These are phyloP conservation scores for Bipolaris zeicola DNA, from an alignment of 2,329 filamentous ascomycete species.

Conservation along the genomic window DNA sequence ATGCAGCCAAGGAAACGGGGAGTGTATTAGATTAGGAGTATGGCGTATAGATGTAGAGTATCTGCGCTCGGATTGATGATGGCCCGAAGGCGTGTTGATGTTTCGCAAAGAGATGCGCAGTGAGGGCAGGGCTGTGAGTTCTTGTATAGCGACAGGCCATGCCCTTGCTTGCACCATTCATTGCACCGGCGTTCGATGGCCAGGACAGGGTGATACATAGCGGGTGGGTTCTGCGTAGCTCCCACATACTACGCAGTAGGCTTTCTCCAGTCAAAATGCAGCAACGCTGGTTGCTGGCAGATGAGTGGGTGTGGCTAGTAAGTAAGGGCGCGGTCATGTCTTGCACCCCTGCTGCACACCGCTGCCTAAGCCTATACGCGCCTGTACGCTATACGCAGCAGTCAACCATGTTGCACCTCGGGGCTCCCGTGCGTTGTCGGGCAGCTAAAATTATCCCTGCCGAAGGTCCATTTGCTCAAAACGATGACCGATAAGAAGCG, in stretches of 20 bases:
- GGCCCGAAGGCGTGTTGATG: neutral
- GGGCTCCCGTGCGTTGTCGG: neutral
- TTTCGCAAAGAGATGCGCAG: conserved; percentile 1
- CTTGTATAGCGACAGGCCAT: neutral
- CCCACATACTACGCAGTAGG: conserved; percentile 1
- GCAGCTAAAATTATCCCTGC: neutral
- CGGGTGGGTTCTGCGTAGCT: conserved; percentile 3
- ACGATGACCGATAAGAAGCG: conserved; percentile 4
- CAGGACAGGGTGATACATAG: neutral
- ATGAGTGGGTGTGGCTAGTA: conserved; percentile 17
- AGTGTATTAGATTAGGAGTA: neutral
- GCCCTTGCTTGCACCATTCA: neutral
- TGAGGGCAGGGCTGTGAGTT: neutral
- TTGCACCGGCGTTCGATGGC: conserved; percentile 3
- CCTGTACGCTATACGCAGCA: neutral
- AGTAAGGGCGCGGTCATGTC: conserved; percentile 8
- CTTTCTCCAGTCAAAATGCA: conserved; percentile 7
- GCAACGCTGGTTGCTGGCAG: conserved; percentile 6
- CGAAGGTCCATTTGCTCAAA: conserved; percentile 5
- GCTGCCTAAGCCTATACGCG: conserved; percentile 8
- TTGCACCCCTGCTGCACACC: conserved; percentile 17
- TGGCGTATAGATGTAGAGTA: conserved; percentile 1
- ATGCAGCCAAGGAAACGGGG: conserved; percentile 3
- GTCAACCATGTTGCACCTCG: neutral
- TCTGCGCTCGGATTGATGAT: conserved; percentile 7